Evolutionary conservation across 202 grass and related monocot species (phyloP).

Genomic region (Schoenoplectus tabernaemontani): DNA sequence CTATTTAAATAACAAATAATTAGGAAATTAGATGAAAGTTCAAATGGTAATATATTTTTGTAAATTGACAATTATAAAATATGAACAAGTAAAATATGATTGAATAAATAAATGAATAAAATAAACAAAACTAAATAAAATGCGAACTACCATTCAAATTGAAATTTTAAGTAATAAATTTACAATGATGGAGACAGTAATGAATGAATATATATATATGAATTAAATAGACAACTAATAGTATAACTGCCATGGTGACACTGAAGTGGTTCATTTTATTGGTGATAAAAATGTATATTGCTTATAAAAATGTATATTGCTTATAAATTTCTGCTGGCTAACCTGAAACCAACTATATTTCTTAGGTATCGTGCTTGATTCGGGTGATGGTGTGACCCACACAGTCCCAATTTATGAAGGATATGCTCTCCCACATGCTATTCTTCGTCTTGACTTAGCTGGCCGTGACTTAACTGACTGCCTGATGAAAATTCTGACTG

Average conservation of each 20-base stretch:
- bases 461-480: slow-evolving; percentile 75
- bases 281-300: background rate
- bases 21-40: background rate
- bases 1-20: no score
- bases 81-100: background rate
- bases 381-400: slow-evolving; percentile 85
- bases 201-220: background rate
- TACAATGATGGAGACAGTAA: background rate
- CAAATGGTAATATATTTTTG: background rate
- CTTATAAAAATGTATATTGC: background rate
- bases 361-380: slow-evolving; percentile 74
- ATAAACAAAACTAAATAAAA: background rate
- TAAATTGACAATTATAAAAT: background rate
- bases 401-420: slow-evolving; percentile 87
- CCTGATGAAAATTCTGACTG: slow-evolving; percentile 85
- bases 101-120: background rate
- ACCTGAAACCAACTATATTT: background rate
- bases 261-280: background rate
- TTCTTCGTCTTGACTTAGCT: slow-evolving; percentile 70
- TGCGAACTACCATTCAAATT: background rate
- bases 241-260: background rate
- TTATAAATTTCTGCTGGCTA: background rate
- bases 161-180: background rate
- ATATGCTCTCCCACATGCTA: slow-evolving; percentile 69
- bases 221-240: no score